These are phyloP conservation scores for Tillandsia leiboldiana DNA, from an alignment of 176 grass and related monocot genomes.

Conservation along the genomic window DNA sequence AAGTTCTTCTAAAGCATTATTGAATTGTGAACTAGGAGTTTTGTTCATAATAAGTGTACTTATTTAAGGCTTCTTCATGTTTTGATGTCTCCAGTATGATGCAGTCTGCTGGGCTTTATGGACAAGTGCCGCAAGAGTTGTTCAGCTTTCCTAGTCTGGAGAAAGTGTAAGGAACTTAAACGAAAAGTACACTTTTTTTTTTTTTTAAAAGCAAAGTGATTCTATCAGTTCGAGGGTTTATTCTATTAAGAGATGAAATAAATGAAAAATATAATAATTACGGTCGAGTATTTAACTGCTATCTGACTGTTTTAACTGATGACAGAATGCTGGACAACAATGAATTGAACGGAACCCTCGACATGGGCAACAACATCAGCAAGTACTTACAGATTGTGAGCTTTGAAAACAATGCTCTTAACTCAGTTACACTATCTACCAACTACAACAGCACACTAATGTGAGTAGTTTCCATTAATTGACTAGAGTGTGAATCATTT, in stretches of 20 bases:
- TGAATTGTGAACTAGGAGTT: too few relatives aligned
- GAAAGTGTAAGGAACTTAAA: constrained; percentile 46
- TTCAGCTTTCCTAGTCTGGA: constrained; percentile 43
- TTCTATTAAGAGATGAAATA: too few relatives aligned
- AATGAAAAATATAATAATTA: background rate
- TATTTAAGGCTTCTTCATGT: too few relatives aligned
- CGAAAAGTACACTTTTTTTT: background rate
- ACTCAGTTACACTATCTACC: constrained; percentile 27
- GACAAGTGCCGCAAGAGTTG: constrained; percentile 40
- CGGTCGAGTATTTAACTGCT: background rate
- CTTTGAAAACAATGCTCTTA: constrained; percentile 42
- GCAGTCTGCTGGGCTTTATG: constrained; percentile 43
- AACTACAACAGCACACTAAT: constrained; percentile 17
- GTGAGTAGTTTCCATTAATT: constrained; percentile 19
- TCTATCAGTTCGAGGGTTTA: too few relatives aligned
- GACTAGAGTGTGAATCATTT: too few relatives aligned
- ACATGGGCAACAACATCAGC: constrained; percentile 42
- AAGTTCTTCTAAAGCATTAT: constrained; percentile 10
- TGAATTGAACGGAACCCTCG: constrained; percentile 54
- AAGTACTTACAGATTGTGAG: constrained; percentile 26
- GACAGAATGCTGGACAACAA: constrained; percentile 64
- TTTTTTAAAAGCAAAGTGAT: too few relatives aligned
- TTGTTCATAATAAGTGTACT: too few relatives aligned
- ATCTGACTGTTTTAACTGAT: constrained; percentile 20
- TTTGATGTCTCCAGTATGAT: constrained; percentile 31